Conservation (phyloP, 176 grass and related monocot species). For the Aegilops umbellulata region DNA sequence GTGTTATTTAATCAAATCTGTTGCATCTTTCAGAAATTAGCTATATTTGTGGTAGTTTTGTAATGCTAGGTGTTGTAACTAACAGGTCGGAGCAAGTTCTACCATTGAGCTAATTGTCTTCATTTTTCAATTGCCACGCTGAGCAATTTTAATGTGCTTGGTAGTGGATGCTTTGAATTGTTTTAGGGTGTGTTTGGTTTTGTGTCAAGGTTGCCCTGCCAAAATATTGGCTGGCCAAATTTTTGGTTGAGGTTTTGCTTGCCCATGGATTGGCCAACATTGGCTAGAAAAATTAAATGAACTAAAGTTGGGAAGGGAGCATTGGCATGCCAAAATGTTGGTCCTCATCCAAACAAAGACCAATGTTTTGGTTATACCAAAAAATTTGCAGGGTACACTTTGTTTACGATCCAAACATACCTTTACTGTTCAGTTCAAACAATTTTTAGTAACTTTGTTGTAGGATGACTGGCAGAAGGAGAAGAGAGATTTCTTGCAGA, state of each 20-base stretch:
- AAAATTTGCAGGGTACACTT: neutral
- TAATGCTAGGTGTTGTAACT: constrained; percentile 15
- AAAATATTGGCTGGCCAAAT: neutral
- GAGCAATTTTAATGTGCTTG: neutral
- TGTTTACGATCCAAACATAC: neutral
- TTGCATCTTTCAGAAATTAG: constrained; percentile 5
- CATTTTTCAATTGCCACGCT: neutral
- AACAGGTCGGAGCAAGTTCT: neutral
- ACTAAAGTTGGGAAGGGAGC: neutral
- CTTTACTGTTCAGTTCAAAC: constrained; percentile 12
- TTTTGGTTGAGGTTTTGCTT: neutral
- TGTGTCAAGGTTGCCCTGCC: neutral
- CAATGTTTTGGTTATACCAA: neutral
- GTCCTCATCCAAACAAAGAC: neutral
- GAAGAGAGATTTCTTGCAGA: constrained; percentile 87
- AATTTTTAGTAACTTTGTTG: constrained; percentile 22
- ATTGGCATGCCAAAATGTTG: neutral
- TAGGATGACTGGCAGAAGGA: constrained; percentile 99
- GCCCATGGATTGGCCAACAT: no score
- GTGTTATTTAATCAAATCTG: constrained; percentile 18
- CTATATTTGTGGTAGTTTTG: neutral
- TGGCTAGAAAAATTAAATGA: neutral
- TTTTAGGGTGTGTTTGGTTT: neutral
- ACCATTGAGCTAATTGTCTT: constrained; percentile 21
- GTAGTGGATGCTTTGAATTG: neutral